Conservation (phyloP, 2,329 filamentous ascomycete genomes). For the Talaromyces sp. region DNA sequence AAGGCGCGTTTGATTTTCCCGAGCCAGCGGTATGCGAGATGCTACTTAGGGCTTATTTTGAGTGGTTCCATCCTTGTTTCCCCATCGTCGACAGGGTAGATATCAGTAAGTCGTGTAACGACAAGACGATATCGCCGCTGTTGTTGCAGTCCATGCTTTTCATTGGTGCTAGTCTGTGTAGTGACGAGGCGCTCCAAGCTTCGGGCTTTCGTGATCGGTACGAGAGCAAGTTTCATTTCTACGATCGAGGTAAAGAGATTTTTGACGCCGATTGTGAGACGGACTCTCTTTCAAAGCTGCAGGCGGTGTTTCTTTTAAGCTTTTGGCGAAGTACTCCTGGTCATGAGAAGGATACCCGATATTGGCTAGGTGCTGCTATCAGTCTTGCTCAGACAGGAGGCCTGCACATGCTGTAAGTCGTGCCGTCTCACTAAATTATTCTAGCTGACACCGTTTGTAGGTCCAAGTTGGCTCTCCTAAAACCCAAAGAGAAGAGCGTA, state of each 20-base stretch:
- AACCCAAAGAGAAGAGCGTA: slow-evolving; percentile 34
- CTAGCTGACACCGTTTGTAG: slow-evolving; percentile 20
- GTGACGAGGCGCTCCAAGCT: slow-evolving; percentile 42
- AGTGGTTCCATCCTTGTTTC: slow-evolving; percentile 56
- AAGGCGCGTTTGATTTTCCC: slow-evolving; percentile 48
- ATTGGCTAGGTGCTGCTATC: slow-evolving; percentile 52
- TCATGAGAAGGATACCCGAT: slow-evolving; percentile 48
- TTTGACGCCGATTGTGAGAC: slow-evolving; percentile 54
- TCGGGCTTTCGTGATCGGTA: slow-evolving; percentile 50
- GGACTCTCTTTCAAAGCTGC: slow-evolving; percentile 49
- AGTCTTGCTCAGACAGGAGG: slow-evolving; percentile 49
- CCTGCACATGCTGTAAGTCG: slow-evolving; percentile 34
- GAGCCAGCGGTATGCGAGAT: slow-evolving; percentile 41
- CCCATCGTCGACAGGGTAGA: slow-evolving; percentile 51
- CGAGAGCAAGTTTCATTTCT: slow-evolving; percentile 50
- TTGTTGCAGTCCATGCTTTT: slow-evolving; percentile 54
- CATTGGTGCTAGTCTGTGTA: slow-evolving; percentile 53
- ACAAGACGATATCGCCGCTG: slow-evolving; percentile 47
- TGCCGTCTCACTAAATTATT: not conserved
- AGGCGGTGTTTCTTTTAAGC: slow-evolving; percentile 53
- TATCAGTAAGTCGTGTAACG: slow-evolving; percentile 39
- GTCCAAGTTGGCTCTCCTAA: slow-evolving; percentile 31
- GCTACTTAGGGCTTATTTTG: slow-evolving; percentile 52
- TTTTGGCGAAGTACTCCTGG: slow-evolving; percentile 53
- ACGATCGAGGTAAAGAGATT: slow-evolving; percentile 50